Evolutionary conservation across 2,329 filamentous ascomycete species (phyloP).

Genomic region (Trichoderma koningiopsis): DNA sequence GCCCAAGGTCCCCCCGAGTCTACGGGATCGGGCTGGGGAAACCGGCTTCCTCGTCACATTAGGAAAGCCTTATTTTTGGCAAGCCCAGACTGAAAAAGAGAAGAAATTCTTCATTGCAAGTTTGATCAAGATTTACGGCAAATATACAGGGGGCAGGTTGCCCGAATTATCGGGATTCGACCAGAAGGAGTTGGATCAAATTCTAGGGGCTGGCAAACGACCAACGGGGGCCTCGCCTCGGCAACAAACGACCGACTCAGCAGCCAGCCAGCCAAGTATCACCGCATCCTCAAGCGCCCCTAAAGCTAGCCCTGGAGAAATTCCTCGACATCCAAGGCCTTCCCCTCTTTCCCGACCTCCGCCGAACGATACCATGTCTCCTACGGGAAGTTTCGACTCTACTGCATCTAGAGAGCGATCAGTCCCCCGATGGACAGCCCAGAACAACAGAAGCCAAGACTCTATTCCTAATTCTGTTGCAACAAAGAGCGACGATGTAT

Average conservation of each 20-base stretch:
- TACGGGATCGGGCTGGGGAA: conserved; percentile 77
- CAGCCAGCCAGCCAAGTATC: conserved; percentile 29
- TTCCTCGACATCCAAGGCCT: conserved; percentile 35
- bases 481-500: conserved; percentile 54
- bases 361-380: conserved; percentile 49
- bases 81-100: conserved; percentile 89
- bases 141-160: conserved; percentile 85
- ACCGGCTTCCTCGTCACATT: conserved; percentile 86
- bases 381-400: conserved; percentile 56
- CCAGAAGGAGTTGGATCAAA: conserved; percentile 71
- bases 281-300: conserved; percentile 24
- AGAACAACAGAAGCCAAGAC: conserved; percentile 60
- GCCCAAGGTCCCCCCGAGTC: conserved; percentile 56
- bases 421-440: conserved; percentile 50
- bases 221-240: conserved; percentile 35
- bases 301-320: conserved; percentile 33
- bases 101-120: conserved; percentile 99
- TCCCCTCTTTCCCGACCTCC: conserved; percentile 38
- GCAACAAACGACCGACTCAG: conserved; percentile 35
- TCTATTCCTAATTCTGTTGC: conserved; percentile 53
- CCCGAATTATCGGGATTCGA: conserved; percentile 85
- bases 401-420: conserved; percentile 43
- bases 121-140: conserved; percentile 92
- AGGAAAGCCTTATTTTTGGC: conserved; percentile 96
- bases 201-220: conserved; percentile 62